These are phyloP conservation scores for Eimeria sp. DNA, from an alignment of 169 alveolate species.

Conservation along the genomic window DNA sequence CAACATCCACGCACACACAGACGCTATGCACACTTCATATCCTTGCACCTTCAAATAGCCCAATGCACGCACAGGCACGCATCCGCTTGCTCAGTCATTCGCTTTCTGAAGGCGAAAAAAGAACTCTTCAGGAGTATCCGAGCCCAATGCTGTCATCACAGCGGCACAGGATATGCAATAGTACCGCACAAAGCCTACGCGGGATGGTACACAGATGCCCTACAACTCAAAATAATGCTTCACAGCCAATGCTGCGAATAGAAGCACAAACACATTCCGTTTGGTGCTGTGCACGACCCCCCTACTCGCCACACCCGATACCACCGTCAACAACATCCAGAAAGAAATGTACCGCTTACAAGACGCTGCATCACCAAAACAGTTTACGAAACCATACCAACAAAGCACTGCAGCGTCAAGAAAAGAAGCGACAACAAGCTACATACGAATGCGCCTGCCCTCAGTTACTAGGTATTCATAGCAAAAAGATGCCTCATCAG, in stretches of 20 bases:
- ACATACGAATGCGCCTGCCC: background rate
- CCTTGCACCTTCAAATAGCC: background rate
- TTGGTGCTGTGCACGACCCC: background rate
- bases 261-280: background rate
- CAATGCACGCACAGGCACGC: background rate
- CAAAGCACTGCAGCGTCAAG: too few species aligned
- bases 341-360: background rate
- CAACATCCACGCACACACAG: background rate
- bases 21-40: background rate
- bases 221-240: background rate
- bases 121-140: background rate
- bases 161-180: background rate
- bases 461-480: background rate
- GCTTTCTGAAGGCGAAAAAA: slow-evolving; percentile 56
- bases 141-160: slow-evolving; percentile 67
- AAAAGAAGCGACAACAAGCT: too few species aligned
- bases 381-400: background rate
- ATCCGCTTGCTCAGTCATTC: slow-evolving; percentile 34
- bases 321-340: background rate
- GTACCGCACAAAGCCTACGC: background rate
- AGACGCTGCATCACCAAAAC: too few species aligned
- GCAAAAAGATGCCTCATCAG: background rate
- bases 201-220: too few species aligned
- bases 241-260: background rate
- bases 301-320: background rate